phyloP scores from a whole-genome alignment of 805 yeast species.

The Priceomyces melissophilus region DNA sequence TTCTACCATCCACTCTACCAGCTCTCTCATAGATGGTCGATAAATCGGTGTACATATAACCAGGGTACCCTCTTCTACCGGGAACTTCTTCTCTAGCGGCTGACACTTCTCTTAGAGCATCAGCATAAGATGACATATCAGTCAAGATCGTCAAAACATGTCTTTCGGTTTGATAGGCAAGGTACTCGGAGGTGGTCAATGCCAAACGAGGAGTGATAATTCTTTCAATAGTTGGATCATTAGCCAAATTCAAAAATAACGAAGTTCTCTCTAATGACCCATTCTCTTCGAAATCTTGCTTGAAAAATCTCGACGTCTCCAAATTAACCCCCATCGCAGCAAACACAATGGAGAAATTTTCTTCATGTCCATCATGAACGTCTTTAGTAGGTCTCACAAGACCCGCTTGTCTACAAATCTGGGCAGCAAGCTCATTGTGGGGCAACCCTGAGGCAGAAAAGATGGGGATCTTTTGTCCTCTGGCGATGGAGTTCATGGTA shows the following conservation, averaged over 20 bases:
- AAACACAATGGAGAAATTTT: constrained; percentile 96
- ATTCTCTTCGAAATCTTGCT: constrained; percentile 98
- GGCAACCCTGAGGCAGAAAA: constrained; percentile 99
- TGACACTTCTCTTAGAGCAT: constrained; percentile 98
- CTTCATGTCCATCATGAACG: constrained; percentile 99
- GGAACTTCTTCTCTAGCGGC: constrained; percentile 99
- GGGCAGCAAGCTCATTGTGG: constrained; percentile 99
- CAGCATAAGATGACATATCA: constrained; percentile 99
- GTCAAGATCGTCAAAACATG: constrained; percentile 97
- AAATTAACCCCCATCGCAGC: constrained; percentile 99
- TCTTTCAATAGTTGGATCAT: constrained; percentile 99
- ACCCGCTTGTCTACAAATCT: constrained; percentile 99
- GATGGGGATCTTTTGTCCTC: constrained; percentile 99
- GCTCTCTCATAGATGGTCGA: constrained; percentile 99
- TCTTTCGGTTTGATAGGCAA: constrained; percentile 98
- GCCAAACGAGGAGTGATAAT: constrained; percentile 99
- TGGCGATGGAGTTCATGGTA: constrained; percentile 98
- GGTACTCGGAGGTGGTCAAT: constrained; percentile 94
- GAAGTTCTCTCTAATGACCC: constrained; percentile 98
- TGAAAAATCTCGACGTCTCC: constrained; percentile 97
- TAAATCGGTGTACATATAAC: constrained; percentile 99
- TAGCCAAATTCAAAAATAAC: constrained; percentile 93
- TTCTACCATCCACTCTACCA: constrained; percentile 99
- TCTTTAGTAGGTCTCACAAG: constrained; percentile 99
- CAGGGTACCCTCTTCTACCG: constrained; percentile 99